Base-by-base conservation (phyloP, 2,329 filamentous ascomycete genomes). In the Diaporthe capsici region DNA sequence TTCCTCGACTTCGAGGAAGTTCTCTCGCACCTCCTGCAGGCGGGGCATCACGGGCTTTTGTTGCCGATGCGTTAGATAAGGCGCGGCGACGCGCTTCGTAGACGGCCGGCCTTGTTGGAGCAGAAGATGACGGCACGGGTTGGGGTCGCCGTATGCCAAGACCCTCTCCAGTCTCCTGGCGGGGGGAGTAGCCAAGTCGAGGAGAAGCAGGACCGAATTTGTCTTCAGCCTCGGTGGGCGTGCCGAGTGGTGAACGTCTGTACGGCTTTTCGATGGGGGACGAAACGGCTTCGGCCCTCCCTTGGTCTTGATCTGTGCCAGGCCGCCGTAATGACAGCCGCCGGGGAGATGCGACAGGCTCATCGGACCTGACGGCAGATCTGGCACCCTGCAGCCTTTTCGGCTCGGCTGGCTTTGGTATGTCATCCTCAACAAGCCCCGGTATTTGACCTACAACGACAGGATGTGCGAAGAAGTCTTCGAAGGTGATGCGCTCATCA, bases 401-500 rank as follows among this genome's bases (percentile, higher is more conserved):
- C 44, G 79, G 80, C 73, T 83, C 81, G 39, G 67, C 70, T 12
- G 85, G 81, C 74, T 82, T 86, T 2, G 90, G 90, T 31, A 92
- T 78, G 81, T 98, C 95, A 81, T 98, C 95, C 57, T 92, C 93
- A 9, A 95, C 92, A 42, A 98, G 86, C 8, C 93, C 94, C 0
- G 95, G 95, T 80, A 98, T 98, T 4, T 92, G 90, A 28, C 89
- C 90, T 17, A 90, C 91, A 71, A 98, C 91, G 42, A 97, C 92
- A 42, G 89, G 85, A 81, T 96, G 92, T 22, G 86, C 87, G 84
- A 98, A 98, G 82, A 98, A 97, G 78, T 93, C 92, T 71, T 95
- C 92, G 80, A 98, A 98, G 74, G 92, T 94, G 83, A 98, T 90
- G 75, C 97, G 90, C 83, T 98, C 95, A 7, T 94, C 91, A 0